Evolutionary conservation across 768 basidiomycete genomes (phyloP).

Genomic region (Leccinum ochraceum): DNA sequence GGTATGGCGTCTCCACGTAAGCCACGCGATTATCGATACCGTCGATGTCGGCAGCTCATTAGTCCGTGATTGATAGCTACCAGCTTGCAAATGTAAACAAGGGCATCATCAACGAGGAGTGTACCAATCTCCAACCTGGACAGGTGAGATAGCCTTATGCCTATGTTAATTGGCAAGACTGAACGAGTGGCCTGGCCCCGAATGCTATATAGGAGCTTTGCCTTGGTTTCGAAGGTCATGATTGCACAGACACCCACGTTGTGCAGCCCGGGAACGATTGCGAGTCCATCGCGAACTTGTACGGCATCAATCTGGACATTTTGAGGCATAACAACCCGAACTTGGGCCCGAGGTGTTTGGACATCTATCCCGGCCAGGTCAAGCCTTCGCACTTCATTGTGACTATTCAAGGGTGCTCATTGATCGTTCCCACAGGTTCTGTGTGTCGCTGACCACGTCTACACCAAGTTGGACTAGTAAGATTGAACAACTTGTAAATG

Average conservation of each 20-base stretch:
- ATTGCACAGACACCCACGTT: conserved; percentile 43
- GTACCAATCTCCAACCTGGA: conserved; percentile 54
- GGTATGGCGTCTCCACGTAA: conserved; percentile 62
- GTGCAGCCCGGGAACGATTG: background rate
- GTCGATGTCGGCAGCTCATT: background rate
- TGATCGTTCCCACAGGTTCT: background rate
- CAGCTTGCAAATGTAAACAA: conserved; percentile 58
- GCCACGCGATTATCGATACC: conserved; percentile 19
- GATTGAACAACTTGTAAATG: background rate
- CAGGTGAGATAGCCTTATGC: conserved; percentile 36
- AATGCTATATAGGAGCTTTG: conserved; percentile 43
- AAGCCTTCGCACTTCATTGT: background rate
- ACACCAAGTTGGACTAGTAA: background rate
- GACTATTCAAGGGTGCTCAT: background rate
- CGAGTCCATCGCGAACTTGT: background rate
- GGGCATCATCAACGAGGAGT: conserved; percentile 45
- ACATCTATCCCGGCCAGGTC: background rate
- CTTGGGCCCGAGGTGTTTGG: background rate
- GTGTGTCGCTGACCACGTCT: background rate
- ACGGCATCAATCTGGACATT: background rate
- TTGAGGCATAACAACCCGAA: background rate
- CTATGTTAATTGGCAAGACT: background rate
- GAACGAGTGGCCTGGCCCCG: background rate
- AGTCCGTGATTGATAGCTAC: conserved; percentile 37
- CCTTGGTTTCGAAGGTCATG: conserved; percentile 53